Evolutionary conservation across 2,329 filamentous ascomycete genomes (phyloP), one percentile per base, ranked within the genome.

Genomic region (Neopestalotiopsis rosae): DNA sequence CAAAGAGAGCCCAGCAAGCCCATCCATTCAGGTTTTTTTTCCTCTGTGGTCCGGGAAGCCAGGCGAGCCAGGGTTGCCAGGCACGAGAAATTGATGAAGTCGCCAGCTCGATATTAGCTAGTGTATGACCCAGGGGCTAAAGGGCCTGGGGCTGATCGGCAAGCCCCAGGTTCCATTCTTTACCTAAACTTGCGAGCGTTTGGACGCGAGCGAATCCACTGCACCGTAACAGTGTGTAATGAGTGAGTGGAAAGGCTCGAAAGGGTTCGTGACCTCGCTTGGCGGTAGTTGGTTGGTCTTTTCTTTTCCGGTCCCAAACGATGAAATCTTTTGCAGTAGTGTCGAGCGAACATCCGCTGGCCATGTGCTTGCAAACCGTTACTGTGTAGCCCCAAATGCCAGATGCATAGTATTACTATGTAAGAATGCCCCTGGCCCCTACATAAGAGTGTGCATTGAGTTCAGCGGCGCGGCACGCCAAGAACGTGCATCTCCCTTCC

Each of bases 381-480:
- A 38, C 34, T 38, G 34, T 38, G 34, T 38, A 38, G 34, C 34
- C 34, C 34, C 34, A 38, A 10, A 38, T 38, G 10, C 10, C 6
- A 38, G 24, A 28, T 28, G 24, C 24, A 28, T 28, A 28, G 24
- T 28, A 28, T 28, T 28, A 3, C 24, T 28, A 28, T 28, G 24
- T 28, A 3, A 28, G 24, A 28, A 28, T 28, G 34, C 34, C 45
- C 45, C 45, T 52, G 45, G 45, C 45, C 17, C 45, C 45, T 52
- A 52, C 45, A 52, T 52, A 20, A 52, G 20, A 20, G 20, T n/a
- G 45, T 20, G 45, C 45, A 52, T 52, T 52, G 45, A 52, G 45
- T 52, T 52, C n/a, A 52, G 45, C 45, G 45, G 45, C 45, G 45
- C 45, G 45, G 45, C 45, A 52, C 45, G 45, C 45, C 45, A 52